A percentile compares a stretch with the other conserved stretches of the same genome.
Evolutionary conservation across 2,329 filamentous ascomycete species (phyloP).

Genomic region (Fusarium sp.): DNA sequence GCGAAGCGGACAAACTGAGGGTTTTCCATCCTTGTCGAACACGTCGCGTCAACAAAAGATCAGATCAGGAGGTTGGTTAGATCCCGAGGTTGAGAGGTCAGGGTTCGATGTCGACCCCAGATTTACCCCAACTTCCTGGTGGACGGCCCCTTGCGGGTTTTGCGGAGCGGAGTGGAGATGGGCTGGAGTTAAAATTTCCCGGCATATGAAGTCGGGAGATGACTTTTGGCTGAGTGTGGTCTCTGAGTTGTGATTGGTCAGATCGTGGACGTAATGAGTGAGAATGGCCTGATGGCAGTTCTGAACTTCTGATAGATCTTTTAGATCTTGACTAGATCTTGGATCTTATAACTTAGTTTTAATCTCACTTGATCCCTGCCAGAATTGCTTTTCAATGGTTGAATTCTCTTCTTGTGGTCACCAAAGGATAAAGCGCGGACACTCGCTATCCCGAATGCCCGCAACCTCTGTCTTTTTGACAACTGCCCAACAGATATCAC

Average conservation of each 20-base stretch:
- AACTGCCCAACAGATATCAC: too few species aligned
- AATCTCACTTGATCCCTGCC: neutral
- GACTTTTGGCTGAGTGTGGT: neutral
- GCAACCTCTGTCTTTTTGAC: too few species aligned
- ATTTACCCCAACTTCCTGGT: neutral
- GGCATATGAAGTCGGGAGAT: neutral
- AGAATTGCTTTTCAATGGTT: neutral
- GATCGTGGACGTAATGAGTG: neutral
- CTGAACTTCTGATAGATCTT: neutral
- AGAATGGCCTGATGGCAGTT: neutral
- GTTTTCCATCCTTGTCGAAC: slow-evolving; percentile 25
- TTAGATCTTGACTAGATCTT: neutral
- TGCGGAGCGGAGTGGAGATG: neutral
- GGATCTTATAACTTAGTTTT: neutral
- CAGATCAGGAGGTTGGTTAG: neutral
- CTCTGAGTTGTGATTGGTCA: neutral
- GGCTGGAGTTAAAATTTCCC: neutral
- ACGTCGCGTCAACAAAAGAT: neutral
- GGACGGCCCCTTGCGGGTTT: neutral
- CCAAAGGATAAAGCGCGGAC: too few species aligned
- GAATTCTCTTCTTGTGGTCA: neutral
- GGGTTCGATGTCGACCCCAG: neutral
- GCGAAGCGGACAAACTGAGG: slow-evolving; percentile 32
- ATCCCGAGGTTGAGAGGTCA: neutral
- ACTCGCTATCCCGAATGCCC: too few species aligned